Evolutionary conservation across 1,139 yeast genomes (phyloP), one percentile per base, ranked within the genome.

Genomic region (Zygoascus hellenicus): DNA sequence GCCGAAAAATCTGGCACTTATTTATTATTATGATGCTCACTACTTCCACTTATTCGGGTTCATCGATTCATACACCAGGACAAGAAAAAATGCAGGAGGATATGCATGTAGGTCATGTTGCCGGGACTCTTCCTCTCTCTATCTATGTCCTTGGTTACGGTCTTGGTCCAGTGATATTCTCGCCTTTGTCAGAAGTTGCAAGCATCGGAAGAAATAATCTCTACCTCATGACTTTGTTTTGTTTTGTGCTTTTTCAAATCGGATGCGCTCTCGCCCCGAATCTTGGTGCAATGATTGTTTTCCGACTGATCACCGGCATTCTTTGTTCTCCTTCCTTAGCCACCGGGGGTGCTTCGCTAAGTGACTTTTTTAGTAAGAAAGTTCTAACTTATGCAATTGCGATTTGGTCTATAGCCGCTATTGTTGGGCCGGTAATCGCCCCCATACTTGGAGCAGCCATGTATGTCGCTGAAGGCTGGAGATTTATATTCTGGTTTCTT

Each of bases 251-350:
- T n/a, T 71, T 83, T 56, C 79, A 80, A 50, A 74, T 82, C 65
- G 67, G 68, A 6, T 57, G 65, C 3, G 69, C 69, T 1, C 68
- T 81, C 44, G 67, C 80, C 1, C 65, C 71, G 28, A 79, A 80
- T 54, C 72, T 82, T 35, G 63, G 65, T 2, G 59, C 63, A 1
- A 56, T 69, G 22, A 69, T 86, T 43, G 83, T 87, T 2, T 68
- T 86, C 46, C 72, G 97, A 56, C 85, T 88, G 62, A 77, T 89
- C 56, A 76, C 89, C 34, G 97, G 97, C 2, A 71, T 83, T 30
- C 73, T 84, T 49, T 86, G 94, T 0, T 80, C 92, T 3, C 96
- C 96, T 5, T 89, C 95, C 0, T 72, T 89, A 61, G 81, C 95
- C 3, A 80, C 87, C 55, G 96, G 92, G 9, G 94, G 90, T 50